phyloP scores from a whole-genome alignment of 495 filamentous ascomycete genomes.

The Hypoxylon cercidicola region DNA sequence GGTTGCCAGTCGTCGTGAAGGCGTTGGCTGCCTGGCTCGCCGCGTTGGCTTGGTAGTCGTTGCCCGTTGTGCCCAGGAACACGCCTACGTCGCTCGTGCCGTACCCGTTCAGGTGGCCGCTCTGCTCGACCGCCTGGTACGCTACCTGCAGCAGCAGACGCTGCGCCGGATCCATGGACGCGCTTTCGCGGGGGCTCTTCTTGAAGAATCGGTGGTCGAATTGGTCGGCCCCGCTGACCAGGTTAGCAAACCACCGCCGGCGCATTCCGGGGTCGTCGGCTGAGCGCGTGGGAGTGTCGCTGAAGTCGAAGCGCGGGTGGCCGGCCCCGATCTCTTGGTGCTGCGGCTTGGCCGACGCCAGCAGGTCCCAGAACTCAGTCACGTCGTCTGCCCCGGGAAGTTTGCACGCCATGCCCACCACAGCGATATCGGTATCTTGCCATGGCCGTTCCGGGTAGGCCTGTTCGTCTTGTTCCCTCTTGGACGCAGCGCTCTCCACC shows the following conservation, averaged over 20 bases:
- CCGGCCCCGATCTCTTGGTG: conserved; percentile 49
- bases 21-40: conserved; percentile 17
- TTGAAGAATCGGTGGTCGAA: conserved; percentile 65
- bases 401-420: conserved; percentile 56
- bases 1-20: conserved; percentile 6
- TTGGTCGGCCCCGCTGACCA: conserved; percentile 28
- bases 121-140: conserved; percentile 59
- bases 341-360: conserved; percentile 37
- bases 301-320: conserved; percentile 49
- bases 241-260: conserved; percentile 53
- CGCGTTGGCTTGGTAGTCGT: conserved; percentile 35
- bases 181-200: conserved; percentile 51
- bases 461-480: conserved; percentile 10
- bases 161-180: conserved; percentile 57
- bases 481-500: not conserved
- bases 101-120: conserved; percentile 57
- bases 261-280: conserved; percentile 37
- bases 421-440: conserved; percentile 50
- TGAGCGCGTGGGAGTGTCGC: conserved; percentile 47
- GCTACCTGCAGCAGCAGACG: conserved; percentile 54
- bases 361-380: conserved; percentile 53
- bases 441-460: conserved; percentile 5
- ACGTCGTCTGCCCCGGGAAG: conserved; percentile 49
- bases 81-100: conserved; percentile 60
- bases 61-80: conserved; percentile 70